phyloP scores from a whole-genome alignment of 805 yeast genomes.

The Yamadazyma sp. region DNA sequence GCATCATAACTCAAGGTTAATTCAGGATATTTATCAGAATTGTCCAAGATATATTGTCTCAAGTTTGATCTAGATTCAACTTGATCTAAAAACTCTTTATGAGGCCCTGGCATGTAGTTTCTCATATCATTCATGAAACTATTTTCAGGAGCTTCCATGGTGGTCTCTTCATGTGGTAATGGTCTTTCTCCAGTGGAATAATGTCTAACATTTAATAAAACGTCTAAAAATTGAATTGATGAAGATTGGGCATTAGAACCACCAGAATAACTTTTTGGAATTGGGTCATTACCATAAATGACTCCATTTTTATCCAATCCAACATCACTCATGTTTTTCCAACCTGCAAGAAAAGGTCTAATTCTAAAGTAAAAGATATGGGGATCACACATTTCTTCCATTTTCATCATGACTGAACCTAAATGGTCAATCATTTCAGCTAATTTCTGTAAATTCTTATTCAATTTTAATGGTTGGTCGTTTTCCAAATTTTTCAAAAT shows the following conservation, averaged over 20 bases:
- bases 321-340: conserved; percentile 86
- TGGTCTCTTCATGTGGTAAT: conserved; percentile 14
- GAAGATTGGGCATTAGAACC: conserved; percentile 96
- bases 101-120: conserved; percentile 84
- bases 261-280: conserved; percentile 64
- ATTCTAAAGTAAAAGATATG: conserved; percentile 83
- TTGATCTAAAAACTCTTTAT: conserved; percentile 67
- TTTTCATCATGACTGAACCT: conserved; percentile 68
- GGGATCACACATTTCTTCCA: conserved; percentile 95
- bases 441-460: conserved; percentile 51
- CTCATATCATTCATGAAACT: conserved; percentile 81
- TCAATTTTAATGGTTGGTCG: conserved; percentile 40
- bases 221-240: conserved; percentile 81
- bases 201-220: conserved; percentile 73
- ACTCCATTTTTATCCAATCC: conserved; percentile 75
- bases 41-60: conserved; percentile 56
- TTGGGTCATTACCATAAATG: conserved; percentile 62
- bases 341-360: conserved; percentile 90
- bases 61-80: conserved; percentile 57
- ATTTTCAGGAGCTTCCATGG: conserved; percentile 16
- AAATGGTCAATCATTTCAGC: conserved; percentile 75
- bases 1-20: conserved; percentile 78
- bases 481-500: conserved; percentile 58
- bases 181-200: conserved; percentile 67
- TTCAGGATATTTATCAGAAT: conserved; percentile 43